Conservation (phyloP, 208 protist genomes). For the Trypanosoma melophagium region DNA sequence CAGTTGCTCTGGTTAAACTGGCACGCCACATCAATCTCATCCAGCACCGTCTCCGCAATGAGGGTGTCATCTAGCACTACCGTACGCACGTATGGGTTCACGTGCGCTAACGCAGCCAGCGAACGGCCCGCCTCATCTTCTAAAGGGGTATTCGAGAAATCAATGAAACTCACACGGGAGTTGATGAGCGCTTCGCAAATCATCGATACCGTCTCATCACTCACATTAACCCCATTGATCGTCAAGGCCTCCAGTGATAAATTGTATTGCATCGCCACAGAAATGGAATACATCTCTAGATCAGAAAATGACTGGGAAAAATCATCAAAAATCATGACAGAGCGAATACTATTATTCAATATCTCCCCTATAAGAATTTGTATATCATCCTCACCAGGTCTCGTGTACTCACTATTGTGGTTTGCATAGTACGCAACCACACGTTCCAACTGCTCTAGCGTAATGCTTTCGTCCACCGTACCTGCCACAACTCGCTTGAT, state of each 20-base stretch:
- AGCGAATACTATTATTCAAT: conserved; percentile 83
- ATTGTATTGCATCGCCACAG: conserved; percentile 84
- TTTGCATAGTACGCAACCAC: conserved; percentile 66
- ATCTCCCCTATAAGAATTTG: conserved; percentile 70
- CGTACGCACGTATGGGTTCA: conserved; percentile 84
- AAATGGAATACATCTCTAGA: conserved; percentile 73
- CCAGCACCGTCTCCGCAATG: conserved; percentile 79
- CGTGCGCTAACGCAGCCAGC: conserved; percentile 76
- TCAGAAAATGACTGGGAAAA: conserved; percentile 72
- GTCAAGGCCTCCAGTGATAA: conserved; percentile 82
- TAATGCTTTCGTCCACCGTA: conserved; percentile 35
- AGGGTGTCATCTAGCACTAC: conserved; percentile 86
- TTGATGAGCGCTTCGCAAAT: conserved; percentile 77
- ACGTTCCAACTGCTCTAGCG: conserved; percentile 58
- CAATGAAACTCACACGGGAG: conserved; percentile 81
- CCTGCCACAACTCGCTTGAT: conserved; percentile 40
- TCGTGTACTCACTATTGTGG: conserved; percentile 83
- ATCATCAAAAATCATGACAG: conserved; percentile 80
- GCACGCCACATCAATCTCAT: conserved; percentile 90
- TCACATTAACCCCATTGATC: conserved; percentile 78
- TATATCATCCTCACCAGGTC: conserved; percentile 68
- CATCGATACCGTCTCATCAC: conserved; percentile 74
- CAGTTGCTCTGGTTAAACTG: conserved; percentile 90
- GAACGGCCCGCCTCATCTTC: conserved; percentile 81
- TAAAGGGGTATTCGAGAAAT: conserved; percentile 81